Conservation (phyloP, 2,329 filamentous ascomycete species). For the Nakataea oryzae region DNA sequence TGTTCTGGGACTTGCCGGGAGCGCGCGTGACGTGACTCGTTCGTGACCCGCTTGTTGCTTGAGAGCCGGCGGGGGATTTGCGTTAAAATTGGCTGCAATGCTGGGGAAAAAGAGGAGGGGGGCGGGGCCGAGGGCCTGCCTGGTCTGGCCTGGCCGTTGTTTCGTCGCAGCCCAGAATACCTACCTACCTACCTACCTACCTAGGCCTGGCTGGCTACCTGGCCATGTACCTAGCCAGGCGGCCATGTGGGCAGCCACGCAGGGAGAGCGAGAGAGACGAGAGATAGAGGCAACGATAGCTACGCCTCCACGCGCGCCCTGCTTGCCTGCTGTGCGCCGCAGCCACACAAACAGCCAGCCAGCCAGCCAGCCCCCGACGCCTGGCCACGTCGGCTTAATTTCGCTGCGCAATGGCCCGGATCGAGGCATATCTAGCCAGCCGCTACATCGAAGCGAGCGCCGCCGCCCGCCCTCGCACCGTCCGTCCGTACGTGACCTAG, state of each 20-base stretch:
- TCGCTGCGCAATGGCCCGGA: neutral
- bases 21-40: neutral
- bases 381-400: neutral
- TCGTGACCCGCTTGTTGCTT: neutral
- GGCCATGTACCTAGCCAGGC: too few relatives aligned
- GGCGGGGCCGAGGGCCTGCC: neutral
- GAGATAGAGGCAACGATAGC: too few relatives aligned
- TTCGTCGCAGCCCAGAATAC: neutral
- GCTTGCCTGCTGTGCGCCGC: too few relatives aligned
- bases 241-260: too few relatives aligned
- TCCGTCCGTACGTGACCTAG: neutral
- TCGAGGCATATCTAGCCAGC: neutral
- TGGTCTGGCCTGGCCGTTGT: neutral
- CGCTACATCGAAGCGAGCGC: neutral
- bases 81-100: neutral
- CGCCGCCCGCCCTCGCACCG: neutral
- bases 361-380: neutral
- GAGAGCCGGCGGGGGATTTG: neutral
- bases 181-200: too few relatives aligned
- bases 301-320: too few relatives aligned
- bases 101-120: neutral
- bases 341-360: too few relatives aligned
- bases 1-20: neutral
- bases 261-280: too few relatives aligned
- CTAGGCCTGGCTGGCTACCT: too few relatives aligned